Conservation (phyloP, 768 basidiomycete species). For the Mycena olivaceomarginata region DNA sequence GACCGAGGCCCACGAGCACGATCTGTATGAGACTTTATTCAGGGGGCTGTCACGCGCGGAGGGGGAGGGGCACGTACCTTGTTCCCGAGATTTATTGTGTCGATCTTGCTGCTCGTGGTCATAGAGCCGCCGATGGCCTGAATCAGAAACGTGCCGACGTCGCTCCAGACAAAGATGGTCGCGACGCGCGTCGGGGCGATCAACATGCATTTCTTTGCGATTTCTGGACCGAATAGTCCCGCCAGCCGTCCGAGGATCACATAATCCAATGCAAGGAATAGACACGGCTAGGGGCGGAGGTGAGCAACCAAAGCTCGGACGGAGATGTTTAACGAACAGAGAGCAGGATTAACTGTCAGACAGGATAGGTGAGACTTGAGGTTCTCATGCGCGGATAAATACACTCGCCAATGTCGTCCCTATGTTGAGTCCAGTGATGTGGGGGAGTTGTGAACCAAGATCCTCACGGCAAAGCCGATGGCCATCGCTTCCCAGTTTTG, state of each 20-base stretch:
- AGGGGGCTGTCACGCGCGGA: background rate
- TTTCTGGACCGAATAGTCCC: slow-evolving; percentile 6
- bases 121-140: slow-evolving; percentile 21
- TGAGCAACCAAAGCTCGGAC: background rate
- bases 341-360: slow-evolving; percentile 18
- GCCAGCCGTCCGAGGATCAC: slow-evolving; percentile 29
- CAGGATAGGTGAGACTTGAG: background rate
- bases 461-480: slow-evolving; percentile 15
- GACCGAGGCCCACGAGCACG: slow-evolving; percentile 14
- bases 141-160: slow-evolving; percentile 16
- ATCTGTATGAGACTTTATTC: slow-evolving; percentile 13
- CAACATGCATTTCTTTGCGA: slow-evolving; percentile 21
- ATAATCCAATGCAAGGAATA: slow-evolving; percentile 15
- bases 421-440: slow-evolving; percentile 8
- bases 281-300: slow-evolving; percentile 5
- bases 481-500: slow-evolving; percentile 9
- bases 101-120: background rate
- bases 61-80: background rate
- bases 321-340: slow-evolving; percentile 5
- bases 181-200: slow-evolving; percentile 23
- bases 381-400: background rate
- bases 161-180: slow-evolving; percentile 33
- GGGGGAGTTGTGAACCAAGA: background rate
- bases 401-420: slow-evolving; percentile 16
- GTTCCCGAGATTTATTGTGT: slow-evolving; percentile 23